Base-by-base conservation (phyloP, 495 filamentous ascomycete genomes). In the Durotheca rogersii region DNA sequence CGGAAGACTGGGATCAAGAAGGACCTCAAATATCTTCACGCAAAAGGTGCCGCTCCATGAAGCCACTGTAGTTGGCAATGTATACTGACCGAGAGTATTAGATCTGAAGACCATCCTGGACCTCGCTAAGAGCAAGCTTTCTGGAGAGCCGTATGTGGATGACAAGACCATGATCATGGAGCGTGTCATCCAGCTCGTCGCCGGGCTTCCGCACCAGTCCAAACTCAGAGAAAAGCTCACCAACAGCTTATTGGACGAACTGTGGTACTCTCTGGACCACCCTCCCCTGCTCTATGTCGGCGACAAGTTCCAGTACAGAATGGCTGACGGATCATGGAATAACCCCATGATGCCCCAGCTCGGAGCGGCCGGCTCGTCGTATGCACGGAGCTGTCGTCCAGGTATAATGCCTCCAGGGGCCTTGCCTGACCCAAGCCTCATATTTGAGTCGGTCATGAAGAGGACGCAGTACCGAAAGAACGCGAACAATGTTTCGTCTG, bases 81-180 rank as follows among this genome's bases (percentile, higher is more conserved):
- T 9, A 14, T 49, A 35, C 33, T 63, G 23, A 47, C 6, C 5
- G 21, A 15, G 6, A 15, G n/a, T n/a, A n/a, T n/a, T 33, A 76
- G 73, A 77, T 45, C 39, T 67, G 43, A 67, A 70, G 57, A 72
- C 75, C 0, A 51, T 78, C 14, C 45, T 53, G 30, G 57, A 57
- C 6, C 52, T 76, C 21, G 32, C 69, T 21, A 46, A 56, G 46
- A 51, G 56, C 47, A 72, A 71, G 64, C 4, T 75, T 17, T 74
- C 67, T 47, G 70, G 74, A 17, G 64, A 86, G 12, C 78, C 83
- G 42, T 55, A 81, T 15, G 54, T 70, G 0, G 82, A 89, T 53
- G 88, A 93, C 65, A 91, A 90, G 72, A 89, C 85, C 14, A 83
- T 85, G 72, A 68, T 86, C 47, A 89, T 90, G 85, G 87, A 91